Percentiles rank a stretch among this genome's conserved stretches.
These are phyloP conservation scores for Cucurbita maxima DNA, from an alignment of 306 rosid genomes.

Conservation along the genomic window DNA sequence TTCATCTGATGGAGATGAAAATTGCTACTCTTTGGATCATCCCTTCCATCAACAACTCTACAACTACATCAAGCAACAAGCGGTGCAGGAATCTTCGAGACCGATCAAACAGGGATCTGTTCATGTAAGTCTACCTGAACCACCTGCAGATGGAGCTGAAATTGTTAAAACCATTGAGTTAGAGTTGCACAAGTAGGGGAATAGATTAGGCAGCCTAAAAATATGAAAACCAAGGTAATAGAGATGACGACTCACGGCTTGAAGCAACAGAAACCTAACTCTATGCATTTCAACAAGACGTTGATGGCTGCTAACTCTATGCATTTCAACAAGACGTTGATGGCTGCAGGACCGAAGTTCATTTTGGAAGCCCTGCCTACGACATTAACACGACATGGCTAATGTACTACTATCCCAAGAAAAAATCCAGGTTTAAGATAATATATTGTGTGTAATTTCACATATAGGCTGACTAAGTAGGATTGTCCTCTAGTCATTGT, in stretches of 20 bases:
- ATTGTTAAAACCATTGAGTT: conserved; percentile 51
- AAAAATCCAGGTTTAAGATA: conserved; percentile 3
- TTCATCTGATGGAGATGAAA: conserved; percentile 32
- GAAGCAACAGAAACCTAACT: neutral
- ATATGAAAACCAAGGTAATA: neutral
- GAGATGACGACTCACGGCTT: neutral
- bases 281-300: neutral
- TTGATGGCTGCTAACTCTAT: neutral
- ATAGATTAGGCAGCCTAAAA: conserved; percentile 18
- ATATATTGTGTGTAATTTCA: conserved; percentile 19
- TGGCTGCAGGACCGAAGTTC: neutral
- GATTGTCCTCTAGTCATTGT: neutral
- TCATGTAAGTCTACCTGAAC: conserved; percentile 68
- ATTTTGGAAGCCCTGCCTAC: neutral
- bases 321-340: neutral
- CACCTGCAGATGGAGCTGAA: conserved; percentile 34
- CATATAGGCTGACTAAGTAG: conserved; percentile 19
- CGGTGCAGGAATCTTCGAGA: conserved; percentile 20
- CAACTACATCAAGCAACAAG: conserved; percentile 49
- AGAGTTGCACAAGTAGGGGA: conserved; percentile 38
- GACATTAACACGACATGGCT: neutral
- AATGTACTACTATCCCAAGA: conserved; percentile 3
- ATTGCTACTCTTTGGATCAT: conserved; percentile 72
- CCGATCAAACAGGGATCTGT: conserved; percentile 80
- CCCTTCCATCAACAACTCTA: conserved; percentile 82